phyloP scores from a whole-genome alignment of 768 basidiomycete species.

The Suillus ampliporus region DNA sequence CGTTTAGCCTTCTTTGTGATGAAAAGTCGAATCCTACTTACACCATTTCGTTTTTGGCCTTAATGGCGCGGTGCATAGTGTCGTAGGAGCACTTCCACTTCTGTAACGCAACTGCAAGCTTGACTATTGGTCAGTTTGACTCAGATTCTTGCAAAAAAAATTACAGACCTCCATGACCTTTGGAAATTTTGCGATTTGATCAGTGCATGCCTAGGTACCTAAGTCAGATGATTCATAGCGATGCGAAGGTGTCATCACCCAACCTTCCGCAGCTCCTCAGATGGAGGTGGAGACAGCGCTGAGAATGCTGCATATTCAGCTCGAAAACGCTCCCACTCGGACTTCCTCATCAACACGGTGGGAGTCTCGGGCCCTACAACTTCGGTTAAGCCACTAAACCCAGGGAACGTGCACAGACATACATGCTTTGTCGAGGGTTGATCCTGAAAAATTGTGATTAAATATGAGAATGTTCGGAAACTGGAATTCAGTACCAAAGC shows the following conservation, averaged over 20 bases:
- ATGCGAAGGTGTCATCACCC: not conserved
- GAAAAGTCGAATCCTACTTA: conserved; percentile 12
- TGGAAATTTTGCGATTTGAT: conserved; percentile 11
- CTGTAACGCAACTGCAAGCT: conserved; percentile 31
- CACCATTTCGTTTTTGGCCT: conserved; percentile 23
- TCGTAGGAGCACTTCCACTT: conserved; percentile 35
- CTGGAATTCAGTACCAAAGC: conserved; percentile 22
- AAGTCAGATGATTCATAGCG: not conserved
- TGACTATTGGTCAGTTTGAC: conserved; percentile 2
- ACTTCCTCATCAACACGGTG: conserved; percentile 22
- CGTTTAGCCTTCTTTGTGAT: conserved; percentile 18
- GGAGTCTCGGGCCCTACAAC: conserved; percentile 26
- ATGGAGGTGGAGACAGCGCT: not conserved
- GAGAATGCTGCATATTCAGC: conserved; percentile 11
- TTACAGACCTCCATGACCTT: conserved; percentile 19
- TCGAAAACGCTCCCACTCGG: conserved; percentile 20
- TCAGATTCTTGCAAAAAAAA: not conserved
- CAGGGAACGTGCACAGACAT: conserved; percentile 5
- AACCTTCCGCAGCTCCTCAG: not conserved
- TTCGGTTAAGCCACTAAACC: not conserved
- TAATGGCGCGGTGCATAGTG: not conserved
- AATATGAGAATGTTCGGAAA: conserved; percentile 1
- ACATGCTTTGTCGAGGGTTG: conserved; percentile 13
- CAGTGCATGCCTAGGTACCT: conserved; percentile 10
- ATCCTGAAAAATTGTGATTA: conserved; percentile 4